These are phyloP conservation scores for Saturnispora serradocipensis DNA, from an alignment of 805 yeast genomes.

Conservation along the genomic window DNA sequence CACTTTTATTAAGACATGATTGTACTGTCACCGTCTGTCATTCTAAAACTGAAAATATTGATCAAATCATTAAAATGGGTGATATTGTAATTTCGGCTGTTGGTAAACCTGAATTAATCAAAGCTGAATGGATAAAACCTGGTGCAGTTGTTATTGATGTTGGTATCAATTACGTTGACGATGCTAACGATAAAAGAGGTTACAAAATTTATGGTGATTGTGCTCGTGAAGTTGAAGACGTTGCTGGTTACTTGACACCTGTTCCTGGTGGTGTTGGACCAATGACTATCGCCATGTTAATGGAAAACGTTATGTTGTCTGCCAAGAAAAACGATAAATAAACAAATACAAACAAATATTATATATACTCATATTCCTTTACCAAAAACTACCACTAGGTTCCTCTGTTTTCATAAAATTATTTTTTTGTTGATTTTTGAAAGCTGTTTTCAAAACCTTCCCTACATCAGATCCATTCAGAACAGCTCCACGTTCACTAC, in stretches of 20 bases:
- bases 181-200: conserved; percentile 58
- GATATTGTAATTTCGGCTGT: conserved; percentile 74
- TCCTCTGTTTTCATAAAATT: not conserved
- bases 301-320: conserved; percentile 61
- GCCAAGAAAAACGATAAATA: conserved; percentile 29
- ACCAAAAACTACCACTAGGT: not conserved
- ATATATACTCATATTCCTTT: not conserved
- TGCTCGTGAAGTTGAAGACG: conserved; percentile 48
- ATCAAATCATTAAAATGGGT: conserved; percentile 43
- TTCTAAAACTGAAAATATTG: conserved; percentile 48
- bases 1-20: conserved; percentile 56
- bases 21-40: conserved; percentile 75
- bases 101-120: conserved; percentile 61
- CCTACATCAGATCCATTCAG: conserved; percentile 75
- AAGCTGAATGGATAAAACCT: conserved; percentile 65
- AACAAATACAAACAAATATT: not conserved
- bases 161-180: conserved; percentile 70
- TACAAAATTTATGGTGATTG: conserved; percentile 71
- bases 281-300: conserved; percentile 80
- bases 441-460: conserved; percentile 27
- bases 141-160: conserved; percentile 72
- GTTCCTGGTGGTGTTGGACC: conserved; percentile 93
- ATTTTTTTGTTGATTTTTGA: conserved; percentile 2
- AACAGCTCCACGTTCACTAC: conserved; percentile 89
- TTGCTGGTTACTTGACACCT: conserved; percentile 65